Percentiles rank a stretch among this genome's conserved stretches.
Conservation (phyloP, 1,284 basidiomycete genomes). For the Cerioporus squamosus region DNA sequence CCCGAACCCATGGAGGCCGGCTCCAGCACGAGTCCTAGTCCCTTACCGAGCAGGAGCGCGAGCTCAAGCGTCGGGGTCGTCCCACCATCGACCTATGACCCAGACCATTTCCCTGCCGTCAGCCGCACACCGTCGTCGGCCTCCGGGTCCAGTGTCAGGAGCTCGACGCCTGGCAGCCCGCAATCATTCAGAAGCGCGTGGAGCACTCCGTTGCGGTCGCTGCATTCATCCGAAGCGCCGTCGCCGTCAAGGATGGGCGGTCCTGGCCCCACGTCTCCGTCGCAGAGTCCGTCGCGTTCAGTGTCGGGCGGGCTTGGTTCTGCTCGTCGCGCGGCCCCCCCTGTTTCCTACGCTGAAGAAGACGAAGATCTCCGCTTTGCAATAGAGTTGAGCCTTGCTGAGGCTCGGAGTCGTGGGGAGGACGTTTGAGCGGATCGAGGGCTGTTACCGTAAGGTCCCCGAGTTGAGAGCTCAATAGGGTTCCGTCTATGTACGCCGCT, state of each 20-base stretch:
- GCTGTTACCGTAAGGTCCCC: no score
- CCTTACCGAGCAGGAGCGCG: conserved; percentile 5
- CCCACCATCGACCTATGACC: conserved; percentile 15
- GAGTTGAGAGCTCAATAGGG: background rate
- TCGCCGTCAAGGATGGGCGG: conserved; percentile 20
- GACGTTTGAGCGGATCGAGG: conserved; percentile 26
- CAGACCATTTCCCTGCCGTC: conserved; percentile 27
- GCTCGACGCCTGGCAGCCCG: conserved; percentile 29
- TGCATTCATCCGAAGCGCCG: conserved; percentile 28
- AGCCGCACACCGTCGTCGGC: conserved; percentile 30
- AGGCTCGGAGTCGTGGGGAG: conserved; percentile 37
- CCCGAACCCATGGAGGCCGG: conserved; percentile 43
- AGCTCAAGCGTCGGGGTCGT: conserved; percentile 3
- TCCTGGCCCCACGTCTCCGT: conserved; percentile 15
- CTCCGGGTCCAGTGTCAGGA: conserved; percentile 15
- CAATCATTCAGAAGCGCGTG: conserved; percentile 36
- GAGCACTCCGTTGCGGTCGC: conserved; percentile 33
- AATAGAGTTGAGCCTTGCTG: conserved; percentile 38
- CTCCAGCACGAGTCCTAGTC: conserved; percentile 21
- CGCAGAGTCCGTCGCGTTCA: conserved; percentile 16
- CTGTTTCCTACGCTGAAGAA: conserved; percentile 12
- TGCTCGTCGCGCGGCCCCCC: background rate
- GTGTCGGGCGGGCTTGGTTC: background rate
- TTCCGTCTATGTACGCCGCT: background rate
- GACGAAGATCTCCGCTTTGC: conserved; percentile 35